Conservation (phyloP, 2,329 filamentous ascomycete species). For the Ramularia endophylla region DNA sequence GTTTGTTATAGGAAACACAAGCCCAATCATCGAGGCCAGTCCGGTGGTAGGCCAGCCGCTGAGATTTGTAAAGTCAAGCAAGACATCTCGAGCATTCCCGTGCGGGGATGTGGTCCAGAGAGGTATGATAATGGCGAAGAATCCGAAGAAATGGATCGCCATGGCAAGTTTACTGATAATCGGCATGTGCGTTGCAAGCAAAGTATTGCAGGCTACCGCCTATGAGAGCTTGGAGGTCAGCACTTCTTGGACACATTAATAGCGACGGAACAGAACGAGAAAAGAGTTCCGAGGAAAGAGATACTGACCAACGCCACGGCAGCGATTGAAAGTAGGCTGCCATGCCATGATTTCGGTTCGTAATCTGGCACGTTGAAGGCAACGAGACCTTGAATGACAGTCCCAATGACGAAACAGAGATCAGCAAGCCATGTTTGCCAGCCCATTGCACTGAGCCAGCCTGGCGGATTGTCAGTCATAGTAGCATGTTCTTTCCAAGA, state of each 20-base stretch:
- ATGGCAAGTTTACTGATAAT: conserved; percentile 44
- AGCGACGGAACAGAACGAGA: no score
- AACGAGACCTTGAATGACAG: no score
- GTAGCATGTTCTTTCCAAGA: no score
- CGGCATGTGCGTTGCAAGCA: conserved; percentile 39
- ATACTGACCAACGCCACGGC: conserved; percentile 33
- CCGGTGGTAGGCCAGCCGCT: conserved; percentile 38
- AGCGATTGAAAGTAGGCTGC: conserved; percentile 44
- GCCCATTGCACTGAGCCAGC: no score
- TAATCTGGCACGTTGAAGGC: no score
- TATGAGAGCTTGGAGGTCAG: no score
- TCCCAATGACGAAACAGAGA: no score
- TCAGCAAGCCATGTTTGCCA: no score
- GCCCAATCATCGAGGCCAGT: conserved; percentile 41
- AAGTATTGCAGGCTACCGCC: conserved; percentile 42
- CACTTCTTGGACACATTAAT: no score
- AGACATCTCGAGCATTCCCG: conserved; percentile 38
- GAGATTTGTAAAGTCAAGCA: conserved; percentile 43
- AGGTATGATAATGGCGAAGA: conserved; percentile 48
- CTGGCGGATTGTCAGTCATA: no score
- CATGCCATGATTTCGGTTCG: no score
- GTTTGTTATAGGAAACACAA: conserved; percentile 24
- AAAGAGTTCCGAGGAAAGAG: no score
- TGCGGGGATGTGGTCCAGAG: conserved; percentile 39
- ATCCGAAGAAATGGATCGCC: conserved; percentile 47